Evolutionary conservation across 108 stramenopile genomes (phyloP), one percentile per base, ranked within the genome.

Genomic region (Nitzschia sp.): DNA sequence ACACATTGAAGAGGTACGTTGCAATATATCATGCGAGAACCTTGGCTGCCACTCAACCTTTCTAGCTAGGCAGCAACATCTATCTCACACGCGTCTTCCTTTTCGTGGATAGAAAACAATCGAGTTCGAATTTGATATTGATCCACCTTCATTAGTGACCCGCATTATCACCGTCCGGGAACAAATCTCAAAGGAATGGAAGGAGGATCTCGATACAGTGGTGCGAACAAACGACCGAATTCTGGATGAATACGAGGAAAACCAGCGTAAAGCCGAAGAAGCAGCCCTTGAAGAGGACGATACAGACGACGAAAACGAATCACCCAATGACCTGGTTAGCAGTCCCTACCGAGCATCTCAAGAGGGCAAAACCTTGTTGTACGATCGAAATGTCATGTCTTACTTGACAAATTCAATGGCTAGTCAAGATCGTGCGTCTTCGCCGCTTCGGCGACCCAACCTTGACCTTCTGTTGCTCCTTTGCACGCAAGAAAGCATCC

Each of bases 181-280:
- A 45, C 89, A 94, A 62, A 77, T 94, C 33, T 85, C 87, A 3
- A 25, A 55, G 4, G 92, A 94, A 78, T 91, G 88, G 77, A 68
- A 67, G 11, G 58, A 71, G 17, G 92, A 94, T 77, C 66, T 94
- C 53, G 83, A 86, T 1, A 76, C 82, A 33, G 45, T 91, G 0
- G 21, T 50, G 1, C 68, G 60, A 15, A 66, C 77, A n/a, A 80
- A 84, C 64, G 79, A 65, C 29, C 58, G 71, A 45, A 80, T 65
- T 16, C 29, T 71, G 61, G 59, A 69, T n/a, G 33, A 44, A 2
- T 71, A 75, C 54, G 63, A 61, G 61, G 70, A 80, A 2, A 47
- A 57, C 27, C 68, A 56, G 25, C 25, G 2, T 21, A 27, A 34
- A 8, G 36, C 58, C 3, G 22, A 45, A 32, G 52, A 61, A 33